A percentile compares a stretch with the other conserved stretches of the same genome.
Evolutionary conservation across 164 flowering plant genomes (phyloP).

Genomic region (Euptelea pleiosperma): DNA sequence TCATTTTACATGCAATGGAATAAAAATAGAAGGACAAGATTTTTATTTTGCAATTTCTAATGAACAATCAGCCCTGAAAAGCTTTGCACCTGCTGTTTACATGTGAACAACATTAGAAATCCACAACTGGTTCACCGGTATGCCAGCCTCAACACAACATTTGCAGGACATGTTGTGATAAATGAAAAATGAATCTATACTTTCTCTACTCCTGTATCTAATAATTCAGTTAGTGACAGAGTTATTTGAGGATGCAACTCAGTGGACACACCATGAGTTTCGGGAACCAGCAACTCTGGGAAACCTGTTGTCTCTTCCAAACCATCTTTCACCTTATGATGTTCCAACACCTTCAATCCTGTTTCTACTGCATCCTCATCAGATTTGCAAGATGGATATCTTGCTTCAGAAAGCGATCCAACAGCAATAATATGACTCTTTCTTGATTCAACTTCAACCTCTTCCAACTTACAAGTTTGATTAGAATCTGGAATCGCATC

Average conservation of each 20-base stretch:
- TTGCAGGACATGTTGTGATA: neutral
- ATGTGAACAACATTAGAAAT: constrained; percentile 7
- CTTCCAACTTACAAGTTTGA: constrained; percentile 9
- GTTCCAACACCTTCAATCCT: neutral
- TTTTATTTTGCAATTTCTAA: constrained; percentile 1
- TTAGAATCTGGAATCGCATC: constrained; percentile 15
- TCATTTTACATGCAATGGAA: neutral
- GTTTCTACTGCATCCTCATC: constrained; percentile 18
- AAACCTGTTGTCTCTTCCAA: constrained; percentile 5
- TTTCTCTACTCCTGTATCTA: constrained; percentile 1
- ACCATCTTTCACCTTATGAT: constrained; percentile 12
- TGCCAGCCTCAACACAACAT: constrained; percentile 3
- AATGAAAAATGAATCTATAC: constrained; percentile 1
- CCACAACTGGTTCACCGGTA: neutral
- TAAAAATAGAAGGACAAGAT: neutral
- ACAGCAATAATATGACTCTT: constrained; percentile 6
- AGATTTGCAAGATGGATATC: constrained; percentile 11
- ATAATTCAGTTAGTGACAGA: neutral
- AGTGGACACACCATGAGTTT: constrained; percentile 2
- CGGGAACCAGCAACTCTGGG: constrained; percentile 5
- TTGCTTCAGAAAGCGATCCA: constrained; percentile 13
- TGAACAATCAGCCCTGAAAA: neutral
- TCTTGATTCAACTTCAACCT: constrained; percentile 7
- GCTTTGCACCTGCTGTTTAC: neutral
- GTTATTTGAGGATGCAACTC: constrained; percentile 4